Evolutionary conservation across 345 rosid species (phyloP).

Genomic region (Brassica nigra): DNA sequence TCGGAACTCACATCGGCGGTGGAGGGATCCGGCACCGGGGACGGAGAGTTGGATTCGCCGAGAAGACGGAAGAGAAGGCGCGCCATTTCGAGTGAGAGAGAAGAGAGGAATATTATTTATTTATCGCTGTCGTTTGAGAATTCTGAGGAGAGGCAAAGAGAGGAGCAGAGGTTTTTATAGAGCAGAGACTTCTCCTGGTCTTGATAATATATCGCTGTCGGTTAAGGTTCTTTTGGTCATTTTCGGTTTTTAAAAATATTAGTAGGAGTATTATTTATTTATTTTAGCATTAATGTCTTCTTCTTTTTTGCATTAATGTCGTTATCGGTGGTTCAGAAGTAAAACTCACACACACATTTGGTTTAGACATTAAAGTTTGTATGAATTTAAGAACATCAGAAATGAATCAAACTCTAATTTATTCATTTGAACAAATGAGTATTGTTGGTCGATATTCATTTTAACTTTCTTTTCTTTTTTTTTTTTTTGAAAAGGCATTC

Average conservation of each 20-base stretch:
- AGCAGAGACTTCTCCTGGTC: constrained; percentile 3
- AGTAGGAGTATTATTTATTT: background rate
- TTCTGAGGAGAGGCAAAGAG: background rate
- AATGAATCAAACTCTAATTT: background rate
- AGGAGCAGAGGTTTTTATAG: constrained; percentile 26
- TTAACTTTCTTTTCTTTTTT: too few species aligned
- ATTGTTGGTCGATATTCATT: background rate
- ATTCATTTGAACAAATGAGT: background rate
- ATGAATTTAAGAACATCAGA: too few species aligned
- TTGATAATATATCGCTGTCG: background rate
- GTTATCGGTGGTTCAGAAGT: too few species aligned
- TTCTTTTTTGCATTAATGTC: too few species aligned
- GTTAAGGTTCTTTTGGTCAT: constrained; percentile 20
- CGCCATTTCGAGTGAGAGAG: background rate
- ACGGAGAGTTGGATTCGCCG: constrained; percentile 24
- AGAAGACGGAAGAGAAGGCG: constrained; percentile 41
- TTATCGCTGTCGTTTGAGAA: too few species aligned
- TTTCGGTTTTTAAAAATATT: background rate
- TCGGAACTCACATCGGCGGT: constrained; percentile 61
- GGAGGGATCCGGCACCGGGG: constrained; percentile 35
- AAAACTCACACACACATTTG: too few species aligned
- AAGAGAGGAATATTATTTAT: background rate
- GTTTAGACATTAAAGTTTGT: too few species aligned
- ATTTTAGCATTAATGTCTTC: too few species aligned
- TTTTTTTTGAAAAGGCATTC: too few species aligned